Base-by-base conservation (phyloP, 2,329 filamentous ascomycete genomes). In the Alternaria sp. region DNA sequence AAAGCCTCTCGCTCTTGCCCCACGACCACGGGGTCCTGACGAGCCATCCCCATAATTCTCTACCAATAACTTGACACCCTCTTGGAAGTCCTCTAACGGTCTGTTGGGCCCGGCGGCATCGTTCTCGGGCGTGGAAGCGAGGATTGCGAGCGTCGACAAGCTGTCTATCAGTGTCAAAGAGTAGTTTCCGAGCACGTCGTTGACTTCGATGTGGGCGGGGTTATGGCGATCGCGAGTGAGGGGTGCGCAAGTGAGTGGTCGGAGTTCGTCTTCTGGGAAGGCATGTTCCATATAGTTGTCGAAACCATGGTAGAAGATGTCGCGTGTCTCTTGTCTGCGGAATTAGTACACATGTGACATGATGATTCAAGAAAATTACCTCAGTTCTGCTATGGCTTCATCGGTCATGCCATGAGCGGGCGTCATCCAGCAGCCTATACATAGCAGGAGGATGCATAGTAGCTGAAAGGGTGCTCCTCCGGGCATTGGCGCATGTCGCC, bases 271-370 rank as follows among this genome's bases (percentile, higher is more conserved):
- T 80, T 98, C 96, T 12, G 96, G 96, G 76, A 97, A 99, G 61
- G 94, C 96, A 80, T 97, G 86, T 68, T 88, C 83, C 90, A 97
- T 96, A 83, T 99, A 99, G 80, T 95, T 97, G 81, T 94, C 90
- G 83, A 90, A 98, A 63, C 96, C 96, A 84, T 99, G 96, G 80
- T 97, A 97, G 84, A 98, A 98, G 86, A 98, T 93, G 71, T 92
- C 86, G 61, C 77, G 72, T 25, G 84, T 84, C 66, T 85, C 83
- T 71, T 82, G 81, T 70, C 82, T 83, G 62, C 40, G 26, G 25
- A 13, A 45, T 73, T 23, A 70, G 21, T 21, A 21, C 21, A 21
- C 21, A 21, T 21, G 21, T 21, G 21, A 21, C 21, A 21, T 21
- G 21, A 21, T 21, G 21, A 21, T 21, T 21, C 21, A 21, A 21